Conservation (phyloP, 2,329 filamentous ascomycete species). For the Cordyceps cateniannulata region DNA sequence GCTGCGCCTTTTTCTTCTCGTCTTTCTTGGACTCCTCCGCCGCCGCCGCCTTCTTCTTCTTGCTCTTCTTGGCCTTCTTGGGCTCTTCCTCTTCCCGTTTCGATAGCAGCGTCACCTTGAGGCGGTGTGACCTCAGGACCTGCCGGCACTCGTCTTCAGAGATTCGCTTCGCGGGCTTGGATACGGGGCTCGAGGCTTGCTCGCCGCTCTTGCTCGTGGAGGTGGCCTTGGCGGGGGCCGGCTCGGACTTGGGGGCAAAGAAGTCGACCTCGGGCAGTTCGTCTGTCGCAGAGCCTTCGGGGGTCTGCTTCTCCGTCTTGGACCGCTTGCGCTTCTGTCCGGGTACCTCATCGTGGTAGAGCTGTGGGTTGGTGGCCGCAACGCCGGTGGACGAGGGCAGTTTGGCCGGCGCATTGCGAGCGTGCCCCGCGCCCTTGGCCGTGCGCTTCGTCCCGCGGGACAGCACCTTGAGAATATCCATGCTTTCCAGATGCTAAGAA, state of each 20-base stretch:
- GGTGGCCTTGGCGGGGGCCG: constrained; percentile 15
- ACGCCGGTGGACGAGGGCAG: constrained; percentile 55
- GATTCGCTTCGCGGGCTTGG: constrained; percentile 32
- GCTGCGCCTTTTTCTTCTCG: constrained; percentile 49
- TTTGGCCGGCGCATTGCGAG: constrained; percentile 29
- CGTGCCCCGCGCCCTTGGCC: constrained; percentile 25
- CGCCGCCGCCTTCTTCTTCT: constrained; percentile 38
- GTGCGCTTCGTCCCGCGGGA: constrained; percentile 61
- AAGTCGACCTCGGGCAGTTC: constrained; percentile 49
- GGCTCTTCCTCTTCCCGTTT: constrained; percentile 31
- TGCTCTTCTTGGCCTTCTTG: constrained; percentile 48
- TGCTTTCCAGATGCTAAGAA: constrained; percentile 23
- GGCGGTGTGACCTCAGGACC: constrained; percentile 69
- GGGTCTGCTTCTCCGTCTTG: constrained; percentile 22
- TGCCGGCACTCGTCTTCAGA: constrained; percentile 67
- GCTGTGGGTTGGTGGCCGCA: constrained; percentile 58
- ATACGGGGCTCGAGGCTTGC: constrained; percentile 23
- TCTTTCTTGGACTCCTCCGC: constrained; percentile 42
- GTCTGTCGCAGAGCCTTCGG: constrained; percentile 26
- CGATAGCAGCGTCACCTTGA: constrained; percentile 76
- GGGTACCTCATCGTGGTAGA: constrained; percentile 54
- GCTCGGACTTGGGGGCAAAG: constrained; percentile 44
- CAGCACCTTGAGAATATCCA: constrained; percentile 69
- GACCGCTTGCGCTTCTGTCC: constrained; percentile 51
- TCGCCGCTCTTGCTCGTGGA: constrained; percentile 15